Percentiles rank a stretch among this genome's conserved stretches.
Evolutionary conservation across 2,329 filamentous ascomycete genomes (phyloP).

Genomic region (Colletotrichum coccodes): DNA sequence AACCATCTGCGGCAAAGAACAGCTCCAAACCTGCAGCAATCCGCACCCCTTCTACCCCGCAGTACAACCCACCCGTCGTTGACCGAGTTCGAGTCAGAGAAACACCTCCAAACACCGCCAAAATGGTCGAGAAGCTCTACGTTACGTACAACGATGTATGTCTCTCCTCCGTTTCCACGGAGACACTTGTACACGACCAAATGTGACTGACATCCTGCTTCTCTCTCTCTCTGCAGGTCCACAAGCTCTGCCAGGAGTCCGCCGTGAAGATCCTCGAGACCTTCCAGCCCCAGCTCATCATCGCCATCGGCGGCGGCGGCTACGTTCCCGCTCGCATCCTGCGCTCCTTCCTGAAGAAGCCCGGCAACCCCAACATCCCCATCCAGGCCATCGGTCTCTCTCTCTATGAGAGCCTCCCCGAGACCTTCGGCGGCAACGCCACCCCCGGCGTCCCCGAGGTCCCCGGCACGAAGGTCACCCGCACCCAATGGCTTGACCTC

Average conservation of each 20-base stretch:
- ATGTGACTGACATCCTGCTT: background rate
- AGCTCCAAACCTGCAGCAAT: constrained; percentile 30
- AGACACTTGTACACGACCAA: background rate
- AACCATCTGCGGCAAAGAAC: background rate
- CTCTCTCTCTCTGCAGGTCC: constrained; percentile 73
- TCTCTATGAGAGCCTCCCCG: constrained; percentile 86
- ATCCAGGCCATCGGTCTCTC: constrained; percentile 99
- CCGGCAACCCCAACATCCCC: constrained; percentile 91
- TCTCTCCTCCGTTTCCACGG: constrained; percentile 32
- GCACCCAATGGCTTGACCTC: constrained; percentile 98
- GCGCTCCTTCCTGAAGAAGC: constrained; percentile 94
- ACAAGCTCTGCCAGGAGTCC: constrained; percentile 94
- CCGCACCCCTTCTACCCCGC: constrained; percentile 24
- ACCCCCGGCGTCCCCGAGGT: constrained; percentile 71
- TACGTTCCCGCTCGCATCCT: constrained; percentile 98
- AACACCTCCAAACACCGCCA: constrained; percentile 44
- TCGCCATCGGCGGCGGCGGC: constrained; percentile 96
- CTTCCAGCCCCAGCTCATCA: constrained; percentile 95
- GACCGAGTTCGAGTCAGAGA: background rate
- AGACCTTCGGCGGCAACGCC: constrained; percentile 60
- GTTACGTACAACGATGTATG: constrained; percentile 92
- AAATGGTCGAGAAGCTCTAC: constrained; percentile 87
- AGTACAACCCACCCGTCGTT: constrained; percentile 1
- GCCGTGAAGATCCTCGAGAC: constrained; percentile 84
- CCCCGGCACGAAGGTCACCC: constrained; percentile 92